Conservation (phyloP, 768 basidiomycete genomes). For the Russula lepida region DNA sequence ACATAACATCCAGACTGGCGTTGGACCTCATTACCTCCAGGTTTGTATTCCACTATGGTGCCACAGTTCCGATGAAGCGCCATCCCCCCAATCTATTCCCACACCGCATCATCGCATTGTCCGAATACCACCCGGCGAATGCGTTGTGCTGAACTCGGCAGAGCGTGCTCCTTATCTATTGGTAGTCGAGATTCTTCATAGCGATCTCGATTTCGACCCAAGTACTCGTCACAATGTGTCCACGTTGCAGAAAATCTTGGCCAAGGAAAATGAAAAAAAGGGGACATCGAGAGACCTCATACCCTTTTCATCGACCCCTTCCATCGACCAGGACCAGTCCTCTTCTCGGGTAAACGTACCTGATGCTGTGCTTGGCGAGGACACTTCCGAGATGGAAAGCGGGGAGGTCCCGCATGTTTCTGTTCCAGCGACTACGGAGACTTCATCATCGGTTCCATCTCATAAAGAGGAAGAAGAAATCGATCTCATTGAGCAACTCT, state of each 20-base stretch:
- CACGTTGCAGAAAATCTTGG: conserved; percentile 65
- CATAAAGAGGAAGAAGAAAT: conserved; percentile 72
- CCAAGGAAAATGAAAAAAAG: conserved; percentile 53
- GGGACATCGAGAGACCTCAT: conserved; percentile 50
- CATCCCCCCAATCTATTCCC: conserved; percentile 32
- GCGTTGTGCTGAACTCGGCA: conserved; percentile 95
- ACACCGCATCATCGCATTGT: conserved; percentile 90
- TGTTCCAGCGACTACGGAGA: background rate
- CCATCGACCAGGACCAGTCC: background rate
- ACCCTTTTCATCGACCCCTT: conserved; percentile 22
- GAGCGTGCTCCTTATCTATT: conserved; percentile 92
- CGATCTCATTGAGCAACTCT: conserved; percentile 94
- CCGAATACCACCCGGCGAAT: conserved; percentile 94
- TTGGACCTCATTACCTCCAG: conserved; percentile 31
- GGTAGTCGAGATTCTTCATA: conserved; percentile 81
- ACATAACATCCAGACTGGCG: conserved; percentile 1
- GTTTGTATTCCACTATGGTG: conserved; percentile 90
- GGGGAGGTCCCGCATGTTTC: background rate
- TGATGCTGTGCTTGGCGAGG: conserved; percentile 24
- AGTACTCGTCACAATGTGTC: conserved; percentile 77
- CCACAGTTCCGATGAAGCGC: conserved; percentile 53
- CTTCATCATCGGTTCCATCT: conserved; percentile 9
- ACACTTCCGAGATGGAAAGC: conserved; percentile 21
- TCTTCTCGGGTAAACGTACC: conserved; percentile 15
- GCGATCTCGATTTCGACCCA: conserved; percentile 91